A percentile compares a stretch with the other conserved stretches of the same genome.
phyloP scores from a whole-genome alignment of 2,329 filamentous ascomycete genomes.

The Ceratocystis huliohia region DNA sequence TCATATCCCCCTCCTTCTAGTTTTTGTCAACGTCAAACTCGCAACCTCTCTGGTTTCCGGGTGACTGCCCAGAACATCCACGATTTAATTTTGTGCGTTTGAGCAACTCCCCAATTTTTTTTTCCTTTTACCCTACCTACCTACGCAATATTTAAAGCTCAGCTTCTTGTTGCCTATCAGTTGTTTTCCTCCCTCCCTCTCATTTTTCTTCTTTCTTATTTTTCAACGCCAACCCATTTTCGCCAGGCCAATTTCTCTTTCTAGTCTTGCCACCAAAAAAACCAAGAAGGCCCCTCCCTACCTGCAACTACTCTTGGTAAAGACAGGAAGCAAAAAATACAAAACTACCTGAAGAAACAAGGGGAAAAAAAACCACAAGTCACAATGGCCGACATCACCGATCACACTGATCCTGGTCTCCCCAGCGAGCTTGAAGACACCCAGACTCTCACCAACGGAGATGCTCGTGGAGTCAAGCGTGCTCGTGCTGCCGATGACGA shows the following conservation, averaged over 20 bases:
- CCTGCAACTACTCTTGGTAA: slow-evolving; percentile 4
- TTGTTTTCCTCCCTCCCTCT: slow-evolving; percentile 5
- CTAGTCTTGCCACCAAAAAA: neutral
- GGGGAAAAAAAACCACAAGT: slow-evolving; percentile 5
- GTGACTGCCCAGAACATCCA: neutral
- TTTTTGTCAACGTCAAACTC: slow-evolving; percentile 5
- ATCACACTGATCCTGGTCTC: slow-evolving; percentile 64
- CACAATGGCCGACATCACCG: slow-evolving; percentile 65
- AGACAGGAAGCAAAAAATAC: neutral
- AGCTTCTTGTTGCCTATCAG: neutral
- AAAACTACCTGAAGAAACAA: neutral
- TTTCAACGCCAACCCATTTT: slow-evolving; percentile 6
- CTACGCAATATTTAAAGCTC: neutral
- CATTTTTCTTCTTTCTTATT: slow-evolving; percentile 2
- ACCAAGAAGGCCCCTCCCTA: neutral
- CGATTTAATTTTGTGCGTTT: slow-evolving; percentile 7
- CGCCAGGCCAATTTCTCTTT: slow-evolving; percentile 3
- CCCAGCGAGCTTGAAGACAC: slow-evolving; percentile 56
- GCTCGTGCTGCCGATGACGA: slow-evolving; percentile 79
- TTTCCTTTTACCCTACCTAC: slow-evolving; percentile 1
- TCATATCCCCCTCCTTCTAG: neutral
- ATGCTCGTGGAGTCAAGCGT: slow-evolving; percentile 80
- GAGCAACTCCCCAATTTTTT: slow-evolving; percentile 12
- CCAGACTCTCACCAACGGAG: slow-evolving; percentile 49
- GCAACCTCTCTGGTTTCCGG: slow-evolving; percentile 6